Evolutionary conservation across 2,329 filamentous ascomycete species (phyloP).

Genomic region (Pseudovirgaria hyperparasitica): DNA sequence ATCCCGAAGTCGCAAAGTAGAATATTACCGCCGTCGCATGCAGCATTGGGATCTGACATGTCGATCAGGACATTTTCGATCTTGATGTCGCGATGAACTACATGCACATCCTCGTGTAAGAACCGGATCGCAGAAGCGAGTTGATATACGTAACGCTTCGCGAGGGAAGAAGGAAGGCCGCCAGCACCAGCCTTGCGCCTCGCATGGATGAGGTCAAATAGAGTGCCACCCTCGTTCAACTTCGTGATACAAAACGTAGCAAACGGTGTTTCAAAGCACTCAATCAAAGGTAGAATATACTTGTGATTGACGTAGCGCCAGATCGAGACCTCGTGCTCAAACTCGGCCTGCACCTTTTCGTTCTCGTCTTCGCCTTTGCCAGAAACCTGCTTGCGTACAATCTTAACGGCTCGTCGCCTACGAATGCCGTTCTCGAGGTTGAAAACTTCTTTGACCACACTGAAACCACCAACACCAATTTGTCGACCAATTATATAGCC

Average conservation of each 20-base stretch:
- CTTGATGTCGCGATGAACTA: slow-evolving; percentile 57
- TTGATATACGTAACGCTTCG: slow-evolving; percentile 49
- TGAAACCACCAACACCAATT: slow-evolving; percentile 54
- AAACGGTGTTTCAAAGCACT: slow-evolving; percentile 53
- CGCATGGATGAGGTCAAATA: slow-evolving; percentile 49
- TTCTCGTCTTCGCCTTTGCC: slow-evolving; percentile 48
- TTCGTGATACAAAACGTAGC: slow-evolving; percentile 59
- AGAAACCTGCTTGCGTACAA: slow-evolving; percentile 47
- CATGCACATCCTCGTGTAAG: slow-evolving; percentile 52
- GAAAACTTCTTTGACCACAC: slow-evolving; percentile 52
- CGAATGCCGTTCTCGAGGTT: slow-evolving; percentile 44
- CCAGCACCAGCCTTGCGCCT: slow-evolving; percentile 29
- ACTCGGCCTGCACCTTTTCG: slow-evolving; percentile 51
- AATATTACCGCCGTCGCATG: slow-evolving; percentile 39
- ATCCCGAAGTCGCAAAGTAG: slow-evolving; percentile 58
- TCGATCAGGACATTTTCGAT: slow-evolving; percentile 56
- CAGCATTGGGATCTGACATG: slow-evolving; percentile 34
- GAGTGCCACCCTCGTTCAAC: slow-evolving; percentile 48
- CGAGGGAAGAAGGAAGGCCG: slow-evolving; percentile 38
- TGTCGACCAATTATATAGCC: slow-evolving; percentile 54
- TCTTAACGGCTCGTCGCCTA: slow-evolving; percentile 51
- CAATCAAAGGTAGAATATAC: slow-evolving; percentile 48
- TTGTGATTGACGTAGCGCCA: slow-evolving; percentile 53
- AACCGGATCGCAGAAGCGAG: slow-evolving; percentile 52
- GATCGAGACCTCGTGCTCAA: slow-evolving; percentile 55